Base-by-base conservation (phyloP, 1,284 basidiomycete species). In the Pterulicium gracile region DNA sequence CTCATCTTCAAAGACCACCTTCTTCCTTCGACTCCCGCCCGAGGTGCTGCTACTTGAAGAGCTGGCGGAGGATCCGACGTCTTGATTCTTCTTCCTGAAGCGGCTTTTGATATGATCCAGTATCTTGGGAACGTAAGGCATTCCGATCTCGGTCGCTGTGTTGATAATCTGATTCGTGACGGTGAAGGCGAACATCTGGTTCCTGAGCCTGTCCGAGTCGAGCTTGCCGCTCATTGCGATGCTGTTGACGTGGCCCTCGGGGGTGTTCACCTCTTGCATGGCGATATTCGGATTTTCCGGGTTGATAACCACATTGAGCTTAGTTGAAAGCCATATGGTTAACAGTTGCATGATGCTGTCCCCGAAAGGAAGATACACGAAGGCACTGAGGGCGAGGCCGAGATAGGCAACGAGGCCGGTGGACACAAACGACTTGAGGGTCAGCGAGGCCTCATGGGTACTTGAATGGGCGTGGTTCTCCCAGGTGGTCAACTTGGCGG, bases 101-200 rank as follows among this genome's bases (percentile, higher is more conserved):
- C 51, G 42, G 36, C 49, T 50, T 20, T 52, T 49, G 27, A 58
- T 60, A 43, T 64, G 65, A 3, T 69, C 64, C 27, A 86, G 63
- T 21, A 69, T 77, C 23, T 89, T 78, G 50, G 85, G 62, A 18
- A 94, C 59, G 57, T 77, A 94, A 1, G 95, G 95, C 14, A 98
- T 64, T 1, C 83, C 87, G 44, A 94, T 70, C 60, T 98, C 95
- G 45, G 77, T 69, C 60, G 94, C 84, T 0, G 85, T 83, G 56
- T 88, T 82, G 52, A 91, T 66, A 14, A 81, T 77, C 68, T 98
- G 95, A 57, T 89, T 91, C 15, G 95, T 98, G 2, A 98, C 91
- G 24, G 83, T 87, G 60, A 87, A 90, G 12, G 95, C 93, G 61
- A 97, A 97, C 72, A 98, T 85, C 70, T 98, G 92, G 43, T 86